phyloP scores from a whole-genome alignment of 345 rosid genomes.

The Firmiana major region DNA sequence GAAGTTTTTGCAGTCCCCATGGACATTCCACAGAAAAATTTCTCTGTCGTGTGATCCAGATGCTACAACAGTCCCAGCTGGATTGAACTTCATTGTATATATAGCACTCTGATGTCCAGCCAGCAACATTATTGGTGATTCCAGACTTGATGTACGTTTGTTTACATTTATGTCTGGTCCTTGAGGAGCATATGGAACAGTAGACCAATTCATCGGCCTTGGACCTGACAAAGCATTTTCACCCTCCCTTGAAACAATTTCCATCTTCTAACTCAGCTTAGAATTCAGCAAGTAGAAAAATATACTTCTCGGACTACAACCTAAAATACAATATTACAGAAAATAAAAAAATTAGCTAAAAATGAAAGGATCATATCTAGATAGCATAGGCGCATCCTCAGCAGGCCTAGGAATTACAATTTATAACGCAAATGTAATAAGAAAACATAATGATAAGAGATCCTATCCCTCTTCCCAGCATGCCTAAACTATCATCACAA shows the following conservation, averaged over 20 bases:
- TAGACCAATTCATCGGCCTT: conserved; percentile 91
- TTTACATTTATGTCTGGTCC: conserved; percentile 58
- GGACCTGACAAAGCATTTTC: conserved; percentile 72
- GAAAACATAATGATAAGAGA: neutral
- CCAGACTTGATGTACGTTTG: conserved; percentile 74
- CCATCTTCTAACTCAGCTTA: conserved; percentile 39
- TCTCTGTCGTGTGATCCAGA: conserved; percentile 97
- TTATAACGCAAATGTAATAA: neutral
- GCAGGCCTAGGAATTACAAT: neutral
- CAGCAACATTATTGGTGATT: conserved; percentile 89
- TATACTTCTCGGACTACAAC: neutral
- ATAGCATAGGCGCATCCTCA: neutral
- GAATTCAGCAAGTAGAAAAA: neutral
- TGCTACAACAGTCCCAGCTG: conserved; percentile 76
- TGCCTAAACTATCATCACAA: neutral
- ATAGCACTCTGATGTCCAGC: conserved; percentile 83
- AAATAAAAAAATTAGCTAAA: neutral
- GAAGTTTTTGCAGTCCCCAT: conserved; percentile 92
- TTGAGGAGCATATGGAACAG: conserved; percentile 55
- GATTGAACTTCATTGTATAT: conserved; percentile 90
- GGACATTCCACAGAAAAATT: conserved; percentile 84
- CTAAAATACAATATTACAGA: conserved; percentile 2
- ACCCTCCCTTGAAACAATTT: conserved; percentile 47
- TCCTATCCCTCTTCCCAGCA: neutral
- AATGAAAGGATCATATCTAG: neutral